Evolutionary conservation across 306 rosid species (phyloP).

Genomic region (Rosa rugosa): DNA sequence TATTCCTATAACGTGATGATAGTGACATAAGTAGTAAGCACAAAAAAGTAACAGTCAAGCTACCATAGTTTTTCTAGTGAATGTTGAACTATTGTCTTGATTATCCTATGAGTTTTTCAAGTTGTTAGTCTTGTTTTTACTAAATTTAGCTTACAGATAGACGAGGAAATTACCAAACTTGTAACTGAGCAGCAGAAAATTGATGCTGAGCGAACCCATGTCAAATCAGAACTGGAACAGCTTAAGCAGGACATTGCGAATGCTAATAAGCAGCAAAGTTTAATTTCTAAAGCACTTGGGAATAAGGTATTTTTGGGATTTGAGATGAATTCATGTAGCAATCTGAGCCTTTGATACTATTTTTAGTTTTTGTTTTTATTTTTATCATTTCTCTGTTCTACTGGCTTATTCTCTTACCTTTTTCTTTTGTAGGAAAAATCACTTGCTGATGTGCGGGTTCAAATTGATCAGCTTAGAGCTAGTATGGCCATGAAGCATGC

Average conservation of each 20-base stretch:
- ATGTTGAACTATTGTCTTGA: not conserved
- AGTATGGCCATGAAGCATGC: slow-evolving; percentile 75
- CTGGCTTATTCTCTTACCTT: slow-evolving; percentile 26
- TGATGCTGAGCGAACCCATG: slow-evolving; percentile 76
- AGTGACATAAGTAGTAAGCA: no score
- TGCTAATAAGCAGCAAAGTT: slow-evolving; percentile 73
- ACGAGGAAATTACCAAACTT: slow-evolving; percentile 69
- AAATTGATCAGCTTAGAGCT: slow-evolving; percentile 85
- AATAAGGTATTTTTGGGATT: slow-evolving; percentile 61
- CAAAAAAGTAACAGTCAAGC: not conserved
- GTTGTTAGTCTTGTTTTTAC: slow-evolving; percentile 47
- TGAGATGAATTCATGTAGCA: not conserved
- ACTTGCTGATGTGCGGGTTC: slow-evolving; percentile 73
- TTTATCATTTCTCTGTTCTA: slow-evolving; percentile 6
- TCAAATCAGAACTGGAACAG: slow-evolving; percentile 75
- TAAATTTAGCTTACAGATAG: slow-evolving; percentile 83
- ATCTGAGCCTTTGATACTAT: slow-evolving; percentile 9
- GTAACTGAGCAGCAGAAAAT: slow-evolving; percentile 93
- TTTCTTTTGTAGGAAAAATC: slow-evolving; percentile 72
- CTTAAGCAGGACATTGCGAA: slow-evolving; percentile 87
- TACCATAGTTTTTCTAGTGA: not conserved
- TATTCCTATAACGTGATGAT: not conserved
- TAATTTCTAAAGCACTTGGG: slow-evolving; percentile 64
- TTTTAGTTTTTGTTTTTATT: not conserved
- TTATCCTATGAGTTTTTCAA: not conserved